Evolutionary conservation across 2,329 filamentous ascomycete genomes (phyloP).

Genomic region (Pleochaeta shiraiana): DNA sequence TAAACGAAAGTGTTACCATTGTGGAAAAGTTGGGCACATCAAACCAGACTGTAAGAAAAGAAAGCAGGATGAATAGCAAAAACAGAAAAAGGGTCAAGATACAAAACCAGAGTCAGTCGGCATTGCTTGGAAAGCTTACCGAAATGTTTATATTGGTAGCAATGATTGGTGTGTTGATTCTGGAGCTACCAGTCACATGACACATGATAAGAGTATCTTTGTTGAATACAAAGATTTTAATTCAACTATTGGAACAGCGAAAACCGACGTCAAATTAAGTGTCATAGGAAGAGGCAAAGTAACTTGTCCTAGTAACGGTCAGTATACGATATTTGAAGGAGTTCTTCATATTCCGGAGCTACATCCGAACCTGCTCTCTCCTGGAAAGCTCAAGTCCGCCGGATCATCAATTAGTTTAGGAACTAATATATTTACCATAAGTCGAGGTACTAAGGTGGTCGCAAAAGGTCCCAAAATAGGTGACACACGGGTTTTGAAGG

Average conservation of each 20-base stretch:
- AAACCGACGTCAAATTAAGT: background rate
- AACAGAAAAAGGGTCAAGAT: background rate
- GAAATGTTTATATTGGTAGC: background rate
- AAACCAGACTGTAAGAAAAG: slow-evolving; percentile 3
- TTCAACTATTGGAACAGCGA: background rate
- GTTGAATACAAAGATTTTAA: background rate
- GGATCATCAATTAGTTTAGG: background rate
- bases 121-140: background rate
- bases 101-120: background rate
- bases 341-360: slow-evolving; percentile 3
- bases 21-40: background rate
- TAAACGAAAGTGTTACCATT: background rate
- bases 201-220: background rate
- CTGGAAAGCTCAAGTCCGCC: background rate
- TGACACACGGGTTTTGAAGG: background rate
- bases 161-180: slow-evolving; percentile 2
- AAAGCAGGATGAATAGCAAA: background rate
- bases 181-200: slow-evolving; percentile 1
- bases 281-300: background rate
- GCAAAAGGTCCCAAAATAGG: background rate
- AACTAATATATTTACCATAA: background rate
- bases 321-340: background rate
- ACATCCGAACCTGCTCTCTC: background rate
- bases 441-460: background rate
- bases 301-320: background rate